Percentiles rank a stretch among this genome's conserved stretches.
Evolutionary conservation across 164 flowering plant genomes (phyloP).

Genomic region (Vitis rotundifolia): DNA sequence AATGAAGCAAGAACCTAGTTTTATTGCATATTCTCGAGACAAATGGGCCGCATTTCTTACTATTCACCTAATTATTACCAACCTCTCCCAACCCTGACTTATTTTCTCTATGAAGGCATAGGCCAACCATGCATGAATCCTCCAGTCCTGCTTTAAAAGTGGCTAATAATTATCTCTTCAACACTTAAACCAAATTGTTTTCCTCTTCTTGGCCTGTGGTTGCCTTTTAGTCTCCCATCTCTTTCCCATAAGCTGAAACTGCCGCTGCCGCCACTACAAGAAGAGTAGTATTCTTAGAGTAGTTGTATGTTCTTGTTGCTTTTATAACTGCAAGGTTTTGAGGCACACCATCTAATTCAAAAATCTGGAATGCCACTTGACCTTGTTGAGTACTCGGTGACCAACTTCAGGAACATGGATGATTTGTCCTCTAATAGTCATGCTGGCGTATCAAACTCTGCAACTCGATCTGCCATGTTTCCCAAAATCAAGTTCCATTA

Average conservation of each 20-base stretch:
- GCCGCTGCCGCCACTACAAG: conserved; percentile 18
- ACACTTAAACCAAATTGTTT: conserved; percentile 3
- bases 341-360: conserved; percentile 24
- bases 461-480: conserved; percentile 71
- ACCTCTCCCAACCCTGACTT: not conserved
- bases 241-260: conserved; percentile 19
- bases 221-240: not conserved
- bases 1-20: conserved; percentile 7
- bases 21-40: conserved; percentile 15
- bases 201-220: not conserved
- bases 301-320: conserved; percentile 5
- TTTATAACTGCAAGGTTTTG: not conserved
- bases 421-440: conserved; percentile 79
- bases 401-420: conserved; percentile 88
- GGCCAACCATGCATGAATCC: conserved; percentile 11
- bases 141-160: conserved; percentile 4
- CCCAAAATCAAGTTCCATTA: not conserved
- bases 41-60: conserved; percentile 13
- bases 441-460: conserved; percentile 83
- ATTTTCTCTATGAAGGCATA: conserved; percentile 1
- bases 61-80: conserved; percentile 1
- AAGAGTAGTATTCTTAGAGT: conserved; percentile 1
- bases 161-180: conserved; percentile 7
- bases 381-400: conserved; percentile 84
- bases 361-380: conserved; percentile 79